Base-by-base conservation (phyloP, 768 basidiomycete genomes). In the Amyloporia xantha region DNA sequence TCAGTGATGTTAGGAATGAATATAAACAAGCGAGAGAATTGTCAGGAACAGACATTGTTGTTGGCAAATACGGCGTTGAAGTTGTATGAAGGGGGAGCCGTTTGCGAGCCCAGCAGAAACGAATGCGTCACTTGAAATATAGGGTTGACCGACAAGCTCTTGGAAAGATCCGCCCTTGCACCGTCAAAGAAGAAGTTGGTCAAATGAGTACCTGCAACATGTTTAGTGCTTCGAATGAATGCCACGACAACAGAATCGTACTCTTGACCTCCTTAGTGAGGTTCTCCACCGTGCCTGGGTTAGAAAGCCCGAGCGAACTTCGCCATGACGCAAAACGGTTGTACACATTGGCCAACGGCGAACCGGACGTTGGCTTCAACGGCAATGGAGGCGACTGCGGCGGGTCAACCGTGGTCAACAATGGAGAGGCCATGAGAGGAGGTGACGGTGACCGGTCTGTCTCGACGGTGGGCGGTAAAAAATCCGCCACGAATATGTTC, bases 41-140 rank as follows among this genome's bases (percentile, higher is more conserved):
- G 42, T 25, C 27, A 11, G 15, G 55, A 66, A 58, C 70, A 44
- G 59, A 96, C 94, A 64, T 77, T 76, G 59, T 82, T 76, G 60
- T 84, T 95, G 12, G 88, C 93, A 69, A 86, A 97, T 44, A 96
- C 79, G 9, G 93, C 91, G 49, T 87, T 90, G 63, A 98, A 97
- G 67, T 91, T 93, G 69, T 99, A 99, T 25, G 86, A 86, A 12
- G 95, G 78, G 1, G 91, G 79, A 0, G 75, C 68, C n/a, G 83
- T 79, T 66, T 88, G 86, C 17, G 91, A 91, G 17, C 91, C 96
- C 49, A 97, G 73, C 51, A 84, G 76, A 71, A 99, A 97, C 20
- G 92, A 89, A 67, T 99, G 96, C 52, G 93, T 94, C 59, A 97
- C 87, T 74, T 98, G 95, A 79, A 98, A 98, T 44, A 89, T 81